Evolutionary conservation across 2,329 filamentous ascomycete genomes (phyloP).

Genomic region (Clonostachys solani): DNA sequence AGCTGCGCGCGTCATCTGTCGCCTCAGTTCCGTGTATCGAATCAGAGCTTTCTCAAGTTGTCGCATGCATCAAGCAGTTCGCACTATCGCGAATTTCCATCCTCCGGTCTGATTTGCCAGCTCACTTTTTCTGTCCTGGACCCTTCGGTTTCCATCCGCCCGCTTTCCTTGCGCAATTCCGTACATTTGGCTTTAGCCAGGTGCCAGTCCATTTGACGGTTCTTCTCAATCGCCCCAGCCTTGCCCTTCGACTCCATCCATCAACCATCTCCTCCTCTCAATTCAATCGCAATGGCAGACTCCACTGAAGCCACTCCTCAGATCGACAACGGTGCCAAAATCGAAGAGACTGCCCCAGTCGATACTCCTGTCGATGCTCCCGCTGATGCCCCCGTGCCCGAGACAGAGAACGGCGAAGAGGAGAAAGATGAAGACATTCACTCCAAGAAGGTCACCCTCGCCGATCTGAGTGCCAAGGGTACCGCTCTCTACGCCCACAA

Average conservation of each 20-base stretch:
- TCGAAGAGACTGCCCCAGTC: slow-evolving; percentile 7
- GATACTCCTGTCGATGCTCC: slow-evolving; percentile 1
- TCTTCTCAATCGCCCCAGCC: too few relatives aligned
- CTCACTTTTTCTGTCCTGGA: too few relatives aligned
- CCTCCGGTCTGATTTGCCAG: too few relatives aligned
- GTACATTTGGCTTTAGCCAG: too few relatives aligned
- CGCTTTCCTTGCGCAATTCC: too few relatives aligned
- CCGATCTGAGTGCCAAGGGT: slow-evolving; percentile 75
- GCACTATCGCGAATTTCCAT: too few relatives aligned
- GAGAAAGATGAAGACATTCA: slow-evolving; percentile 35
- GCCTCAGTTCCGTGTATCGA: too few relatives aligned
- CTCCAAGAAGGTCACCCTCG: slow-evolving; percentile 60
- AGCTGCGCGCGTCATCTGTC: too few relatives aligned
- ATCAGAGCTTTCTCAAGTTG: neutral
- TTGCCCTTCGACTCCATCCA: neutral
- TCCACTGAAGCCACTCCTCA: slow-evolving; percentile 12
- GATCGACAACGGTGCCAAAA: slow-evolving; percentile 8
- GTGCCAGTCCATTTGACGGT: too few relatives aligned
- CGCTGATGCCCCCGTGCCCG: neutral
- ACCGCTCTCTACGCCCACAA: slow-evolving; percentile 84
- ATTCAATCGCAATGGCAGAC: slow-evolving; percentile 17
- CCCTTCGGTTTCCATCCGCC: too few relatives aligned
- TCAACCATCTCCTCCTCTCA: slow-evolving; percentile 1
- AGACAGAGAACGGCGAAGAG: neutral
- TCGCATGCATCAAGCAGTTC: too few relatives aligned